Base-by-base conservation (phyloP, 495 filamentous ascomycete species). In the Aspergillus bridgeri region DNA sequence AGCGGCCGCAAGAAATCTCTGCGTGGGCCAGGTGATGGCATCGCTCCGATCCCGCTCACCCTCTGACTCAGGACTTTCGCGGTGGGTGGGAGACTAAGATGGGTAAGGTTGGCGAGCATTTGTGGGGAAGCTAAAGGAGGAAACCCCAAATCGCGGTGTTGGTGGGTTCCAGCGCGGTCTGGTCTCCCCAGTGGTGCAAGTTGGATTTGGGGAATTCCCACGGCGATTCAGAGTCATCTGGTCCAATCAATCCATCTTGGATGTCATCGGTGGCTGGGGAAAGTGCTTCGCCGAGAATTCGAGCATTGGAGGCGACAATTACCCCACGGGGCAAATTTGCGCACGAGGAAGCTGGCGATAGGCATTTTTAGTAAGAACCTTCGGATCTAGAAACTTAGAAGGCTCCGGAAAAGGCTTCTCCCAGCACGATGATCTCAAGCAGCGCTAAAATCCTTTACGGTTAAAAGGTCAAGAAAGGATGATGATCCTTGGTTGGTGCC, bases 371-470 rank as follows among this genome's bases (percentile, higher is more conserved):
- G 33, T 38, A 15, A 15, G 11, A 38, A 52, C 19, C 50, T 43
- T 43, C 23, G 11, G 18, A 44, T 42, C 25, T 38, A 44, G 33
- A 38, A 38, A n/a, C n/a, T n/a, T n/a, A n/a, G n/a, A n/a, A 29
- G 33, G 17, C 6, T 25, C 42, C 21, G 67, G 64, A 47, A 70
- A 70, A 73, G 61, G 58, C 54, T 69, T 70, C 66, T 62, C 42
- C 70, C 70, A n/a, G 53, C 8, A 46, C 6, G 44, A 7, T 52
- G 33, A 25, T 23, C 19, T 51, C 33, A 11, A 11, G 33, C 33
- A 11, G 33, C 33, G 33, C 33, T 38, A 38, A 38, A 38, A 38
- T 38, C 33, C 33, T 38, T 38, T 38, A 15, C 33, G 33, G 33
- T 38, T 38, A 38, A 38, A 38, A 11, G 33, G 11, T 38, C 33